phyloP scores from a whole-genome alignment of 2,329 filamentous ascomycete genomes.

The Bimuria novae-zelandiae region DNA sequence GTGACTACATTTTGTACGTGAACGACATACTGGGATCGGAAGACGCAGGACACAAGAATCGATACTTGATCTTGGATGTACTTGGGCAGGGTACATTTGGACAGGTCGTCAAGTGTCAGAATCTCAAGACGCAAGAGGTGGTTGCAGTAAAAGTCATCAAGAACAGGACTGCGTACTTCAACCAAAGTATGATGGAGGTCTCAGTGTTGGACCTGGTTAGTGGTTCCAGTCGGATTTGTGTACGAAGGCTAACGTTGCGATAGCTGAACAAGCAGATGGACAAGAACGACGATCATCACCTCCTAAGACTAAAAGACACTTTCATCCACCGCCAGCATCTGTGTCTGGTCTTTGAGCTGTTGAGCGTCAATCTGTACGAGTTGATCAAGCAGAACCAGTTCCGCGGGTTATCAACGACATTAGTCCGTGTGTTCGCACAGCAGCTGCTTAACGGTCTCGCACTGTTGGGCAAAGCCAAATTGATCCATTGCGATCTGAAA shows the following conservation, averaged over 20 bases:
- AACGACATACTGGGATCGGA: conserved; percentile 98
- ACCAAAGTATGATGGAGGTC: conserved; percentile 99
- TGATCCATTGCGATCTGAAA: conserved; percentile 98
- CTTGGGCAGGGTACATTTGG: conserved; percentile 97
- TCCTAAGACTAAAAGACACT: conserved; percentile 92
- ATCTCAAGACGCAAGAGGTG: conserved; percentile 96
- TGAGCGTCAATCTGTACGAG: conserved; percentile 98
- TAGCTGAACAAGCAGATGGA: conserved; percentile 97
- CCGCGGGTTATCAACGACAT: conserved; percentile 91
- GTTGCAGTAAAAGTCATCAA: conserved; percentile 99
- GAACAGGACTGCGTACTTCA: conserved; percentile 98
- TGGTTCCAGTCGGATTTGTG: conserved; percentile 6
- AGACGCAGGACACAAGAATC: conserved; percentile 98
- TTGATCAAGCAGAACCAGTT: conserved; percentile 99
- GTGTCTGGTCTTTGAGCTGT: conserved; percentile 91
- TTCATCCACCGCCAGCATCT: conserved; percentile 98
- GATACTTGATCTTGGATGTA: conserved; percentile 95
- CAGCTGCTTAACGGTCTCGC: conserved; percentile 92
- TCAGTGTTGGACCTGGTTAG: conserved; percentile 91
- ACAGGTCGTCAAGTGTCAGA: conserved; percentile 98
- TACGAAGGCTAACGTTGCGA: conserved; percentile 24
- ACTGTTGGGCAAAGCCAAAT: conserved; percentile 89
- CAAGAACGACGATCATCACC: conserved; percentile 98
- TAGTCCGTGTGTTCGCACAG: conserved; percentile 96
- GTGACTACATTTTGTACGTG: conserved; percentile 98